A percentile compares a stretch with the other conserved stretches of the same genome.
phyloP scores from a whole-genome alignment of 371 early-diverging fungal genomes.

The Mortierella sp. region DNA sequence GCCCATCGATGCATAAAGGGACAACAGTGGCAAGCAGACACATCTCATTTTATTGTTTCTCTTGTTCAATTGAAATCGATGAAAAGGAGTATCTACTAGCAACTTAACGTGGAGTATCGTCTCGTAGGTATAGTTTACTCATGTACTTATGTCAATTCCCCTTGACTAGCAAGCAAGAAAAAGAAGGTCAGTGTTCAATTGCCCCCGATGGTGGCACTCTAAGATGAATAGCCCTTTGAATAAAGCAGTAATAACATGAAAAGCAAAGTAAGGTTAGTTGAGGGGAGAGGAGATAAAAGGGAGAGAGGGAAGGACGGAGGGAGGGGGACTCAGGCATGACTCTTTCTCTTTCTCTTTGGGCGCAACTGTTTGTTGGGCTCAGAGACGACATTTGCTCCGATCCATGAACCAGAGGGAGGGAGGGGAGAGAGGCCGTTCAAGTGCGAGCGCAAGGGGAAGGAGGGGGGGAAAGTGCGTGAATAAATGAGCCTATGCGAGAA shows the following conservation, averaged over 20 bases:
- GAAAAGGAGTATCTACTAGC: neutral
- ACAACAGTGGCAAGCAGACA: neutral
- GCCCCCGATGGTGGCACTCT: neutral
- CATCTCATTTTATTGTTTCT: neutral
- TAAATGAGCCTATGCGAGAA: neutral
- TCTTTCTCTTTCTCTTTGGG: neutral
- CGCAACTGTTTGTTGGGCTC: constrained; percentile 8
- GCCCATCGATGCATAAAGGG: neutral
- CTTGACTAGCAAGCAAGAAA: too few relatives aligned
- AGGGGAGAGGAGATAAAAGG: neutral
- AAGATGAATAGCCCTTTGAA: neutral
- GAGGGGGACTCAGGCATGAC: neutral
- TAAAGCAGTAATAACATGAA: neutral
- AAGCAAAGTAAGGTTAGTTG: neutral
- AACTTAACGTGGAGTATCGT: neutral
- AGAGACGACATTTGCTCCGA: neutral
- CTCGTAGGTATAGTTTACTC: neutral
- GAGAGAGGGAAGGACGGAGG: neutral
- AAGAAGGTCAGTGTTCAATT: neutral
- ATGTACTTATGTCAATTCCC: neutral
- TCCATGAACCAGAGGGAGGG: neutral
- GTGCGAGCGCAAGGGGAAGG: constrained; percentile 4
- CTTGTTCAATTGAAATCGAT: neutral
- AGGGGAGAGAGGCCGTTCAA: neutral
- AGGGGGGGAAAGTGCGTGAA: neutral